Evolutionary conservation across 1,139 yeast genomes (phyloP).

Genomic region (Debaryomyces singareniensis): DNA sequence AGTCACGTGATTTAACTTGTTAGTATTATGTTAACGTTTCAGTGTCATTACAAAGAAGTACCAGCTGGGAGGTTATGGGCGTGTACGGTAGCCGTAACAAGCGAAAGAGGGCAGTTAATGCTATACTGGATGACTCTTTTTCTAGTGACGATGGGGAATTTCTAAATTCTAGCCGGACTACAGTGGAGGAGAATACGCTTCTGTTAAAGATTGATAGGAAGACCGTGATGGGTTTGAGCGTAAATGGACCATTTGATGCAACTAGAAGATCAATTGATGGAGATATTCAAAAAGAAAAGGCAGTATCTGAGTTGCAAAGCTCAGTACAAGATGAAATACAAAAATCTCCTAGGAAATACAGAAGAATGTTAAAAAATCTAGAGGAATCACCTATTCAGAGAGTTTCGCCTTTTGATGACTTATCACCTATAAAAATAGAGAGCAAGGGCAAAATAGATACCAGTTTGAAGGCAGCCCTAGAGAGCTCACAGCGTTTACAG

Average conservation of each 20-base stretch:
- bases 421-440: not conserved
- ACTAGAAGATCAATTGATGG: not conserved
- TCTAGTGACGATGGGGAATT: constrained; percentile 6
- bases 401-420: too few species aligned
- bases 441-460: not conserved
- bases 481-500: not conserved
- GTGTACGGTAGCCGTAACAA: constrained; percentile 4
- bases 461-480: not conserved
- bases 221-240: not conserved
- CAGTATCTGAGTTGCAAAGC: not conserved
- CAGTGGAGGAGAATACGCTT: constrained; percentile 2
- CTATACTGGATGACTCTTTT: constrained; percentile 2
- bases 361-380: constrained; percentile 8
- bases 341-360: constrained; percentile 15
- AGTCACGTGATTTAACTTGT: too few species aligned
- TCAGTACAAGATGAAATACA: constrained; percentile 8
- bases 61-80: constrained; percentile 2
- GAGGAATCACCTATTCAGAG: not conserved
- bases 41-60: too few species aligned
- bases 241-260: too few species aligned
- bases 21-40: too few species aligned
- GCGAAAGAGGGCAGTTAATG: constrained; percentile 1
- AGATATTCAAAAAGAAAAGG: not conserved
- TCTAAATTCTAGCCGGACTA: not conserved
- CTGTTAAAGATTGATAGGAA: constrained; percentile 1